Evolutionary conservation across 257 asterid species (phyloP), one percentile per base, ranked within the genome.

Genomic region (Ilex asprella): DNA sequence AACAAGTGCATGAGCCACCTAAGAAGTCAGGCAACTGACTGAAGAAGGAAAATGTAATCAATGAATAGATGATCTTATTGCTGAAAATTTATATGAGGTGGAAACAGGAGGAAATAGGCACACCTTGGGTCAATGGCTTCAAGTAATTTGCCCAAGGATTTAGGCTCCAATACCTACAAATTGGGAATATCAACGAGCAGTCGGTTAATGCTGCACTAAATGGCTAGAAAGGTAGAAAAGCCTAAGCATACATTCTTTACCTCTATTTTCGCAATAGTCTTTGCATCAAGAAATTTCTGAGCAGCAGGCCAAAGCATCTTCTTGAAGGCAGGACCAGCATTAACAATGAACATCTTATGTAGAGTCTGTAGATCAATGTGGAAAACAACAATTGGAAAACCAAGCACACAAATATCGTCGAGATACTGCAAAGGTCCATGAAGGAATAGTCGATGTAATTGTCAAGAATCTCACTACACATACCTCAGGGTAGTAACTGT

Each of bases 241-340:
- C 56, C 57, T 53, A 7, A 7, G 57, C 15, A 55, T 46, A 61
- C 47, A 69, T 58, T 27, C 62, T 61, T 66, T 73, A 85, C 98
- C 81, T 91, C 82, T 64, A 91, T 79, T 81, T 88, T 91, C 10
- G 76, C 77, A 63, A 88, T 83, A 52, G 96, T 88, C 76, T 86
- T 88, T 70, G 91, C 30, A 79, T 91, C 98, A 59, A 91, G 76
- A 69, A 91, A 80, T 75, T 81, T 91, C 78, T 86, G 90, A 57
- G 95, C 95, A 67, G 96, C 95, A 56, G 96, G 98, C 98, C 98
- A 91, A 60, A 91, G 84, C 77, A 87, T 83, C 78, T 83, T 89
- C 74, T 80, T 89, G 81, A 93, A 89, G 62, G 86, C 95, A 75
- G 94, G 64, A 67, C 97, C 96, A 58, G 99, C 97, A 79, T 93